Evolutionary conservation across 2,329 filamentous ascomycete genomes (phyloP), one percentile per base, ranked within the genome.

Genomic region (Cladosporium velox): DNA sequence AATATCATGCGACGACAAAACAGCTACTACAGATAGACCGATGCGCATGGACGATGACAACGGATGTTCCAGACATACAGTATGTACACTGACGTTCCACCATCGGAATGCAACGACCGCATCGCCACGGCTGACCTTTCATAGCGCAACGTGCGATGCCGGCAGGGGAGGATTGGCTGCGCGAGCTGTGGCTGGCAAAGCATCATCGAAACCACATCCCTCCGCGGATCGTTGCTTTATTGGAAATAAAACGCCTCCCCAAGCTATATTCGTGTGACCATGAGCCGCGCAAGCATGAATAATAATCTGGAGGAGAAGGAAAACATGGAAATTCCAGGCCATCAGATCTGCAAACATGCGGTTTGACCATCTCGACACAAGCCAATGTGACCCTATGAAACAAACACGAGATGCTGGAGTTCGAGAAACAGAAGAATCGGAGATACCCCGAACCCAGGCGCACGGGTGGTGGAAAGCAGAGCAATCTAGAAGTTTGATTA

Each of bases 141-240:
- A 52, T 55, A 26, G 35, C 49, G 49, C 61, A 64, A 64, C 61
- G 61, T 64, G 61, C 61, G 32, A 32, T 11, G 59, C 59, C 59
- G 47, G 59, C 32, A 35, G 51, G 47, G 61, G 35, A 64, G 51
- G 61, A 64, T 64, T 64, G 61, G 61, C 61, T 44, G 38, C n/a
- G 38, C 38, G 18, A 44, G 38, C 6, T 57, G 51, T 57, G 61
- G 61, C 61, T 64, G 59, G 59, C 28, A 32, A 59, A 59, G 30
- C 52, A 58, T 58, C 55, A 41, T 59, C 35, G 38, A 41, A 28
- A 47, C n/a, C n/a, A 47, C 41, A 44, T 47, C 35, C 57, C 38
- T 21, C 35, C 57, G 57, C 57, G 57, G 57, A 59, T 59, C 57
- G 38, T 47, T 59, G 38, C 57, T 59, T 59, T 47, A 47, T 59